Evolutionary conservation across 345 rosid species (phyloP).

Genomic region (Excoecaria agallocha): DNA sequence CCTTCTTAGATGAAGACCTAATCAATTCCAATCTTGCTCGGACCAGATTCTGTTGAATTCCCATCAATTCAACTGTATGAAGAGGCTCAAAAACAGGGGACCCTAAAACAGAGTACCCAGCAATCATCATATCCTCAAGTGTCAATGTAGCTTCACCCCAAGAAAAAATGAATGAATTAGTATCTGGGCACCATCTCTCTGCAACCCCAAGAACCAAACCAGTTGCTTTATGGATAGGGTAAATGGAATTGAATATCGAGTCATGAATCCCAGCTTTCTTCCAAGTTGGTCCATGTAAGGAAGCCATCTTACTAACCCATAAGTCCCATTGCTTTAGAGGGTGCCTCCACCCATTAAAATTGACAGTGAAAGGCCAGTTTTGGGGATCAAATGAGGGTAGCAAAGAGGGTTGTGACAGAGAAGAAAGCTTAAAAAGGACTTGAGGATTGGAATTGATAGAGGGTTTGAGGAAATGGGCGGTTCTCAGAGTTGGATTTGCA

Average conservation of each 20-base stretch:
- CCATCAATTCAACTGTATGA: constrained; percentile 2
- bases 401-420: not conserved
- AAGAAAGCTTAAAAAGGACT: constrained; percentile 22
- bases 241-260: constrained; percentile 46
- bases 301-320: constrained; percentile 46
- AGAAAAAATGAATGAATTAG: constrained; percentile 41
- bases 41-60: constrained; percentile 23
- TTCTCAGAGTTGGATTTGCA: constrained; percentile 10
- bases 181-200: constrained; percentile 49
- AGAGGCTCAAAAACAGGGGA: constrained; percentile 29
- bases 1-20: constrained; percentile 16
- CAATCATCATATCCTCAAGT: constrained; percentile 43
- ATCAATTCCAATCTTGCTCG: constrained; percentile 20
- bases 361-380: constrained; percentile 23
- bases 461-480: constrained; percentile 26
- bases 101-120: constrained; percentile 45
- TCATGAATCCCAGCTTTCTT: constrained; percentile 42
- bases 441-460: constrained; percentile 20
- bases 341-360: constrained; percentile 28
- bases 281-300: constrained; percentile 35
- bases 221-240: constrained; percentile 21
- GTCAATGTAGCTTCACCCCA: constrained; percentile 66
- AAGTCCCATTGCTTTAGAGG: constrained; percentile 26
- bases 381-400: constrained; percentile 16
- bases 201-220: constrained; percentile 39